Evolutionary conservation across 441 rosid species (phyloP).

Genomic region (Gossypium schwendimanii): DNA sequence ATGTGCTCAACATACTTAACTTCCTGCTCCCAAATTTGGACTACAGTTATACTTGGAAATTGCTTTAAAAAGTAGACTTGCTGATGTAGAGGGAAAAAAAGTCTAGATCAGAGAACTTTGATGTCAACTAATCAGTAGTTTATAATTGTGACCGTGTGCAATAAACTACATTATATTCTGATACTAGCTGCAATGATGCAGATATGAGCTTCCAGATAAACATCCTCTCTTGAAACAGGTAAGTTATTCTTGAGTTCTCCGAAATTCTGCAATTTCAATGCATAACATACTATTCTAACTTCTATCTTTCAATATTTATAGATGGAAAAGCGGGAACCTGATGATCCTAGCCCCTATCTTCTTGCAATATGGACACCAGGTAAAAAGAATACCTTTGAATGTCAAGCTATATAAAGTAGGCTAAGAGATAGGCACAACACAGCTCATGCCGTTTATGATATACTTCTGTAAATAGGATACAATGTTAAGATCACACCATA

Average conservation of each 20-base stretch:
- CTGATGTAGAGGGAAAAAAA: not conserved
- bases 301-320: slow-evolving; percentile 27
- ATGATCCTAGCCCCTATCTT: slow-evolving; percentile 93
- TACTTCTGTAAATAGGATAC: slow-evolving; percentile 1
- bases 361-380: slow-evolving; percentile 98
- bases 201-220: slow-evolving; percentile 83
- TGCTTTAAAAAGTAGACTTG: not conserved
- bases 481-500: slow-evolving; percentile 10
- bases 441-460: not conserved
- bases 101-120: not conserved
- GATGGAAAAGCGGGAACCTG: slow-evolving; percentile 81
- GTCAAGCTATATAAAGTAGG: slow-evolving; percentile 7
- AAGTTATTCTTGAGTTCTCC: slow-evolving; percentile 29
- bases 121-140: not conserved
- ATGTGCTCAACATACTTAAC: not conserved
- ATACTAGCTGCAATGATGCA: slow-evolving; percentile 35
- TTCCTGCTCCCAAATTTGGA: not conserved
- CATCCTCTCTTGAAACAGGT: slow-evolving; percentile 83
- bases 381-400: slow-evolving; percentile 22
- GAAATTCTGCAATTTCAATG: slow-evolving; percentile 11
- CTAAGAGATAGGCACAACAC: not conserved
- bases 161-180: not conserved
- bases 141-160: not conserved
- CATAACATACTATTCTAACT: slow-evolving; percentile 18
- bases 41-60: not conserved